phyloP scores from a whole-genome alignment of 2,329 filamentous ascomycete species.

The Elsinoe arachidis region DNA sequence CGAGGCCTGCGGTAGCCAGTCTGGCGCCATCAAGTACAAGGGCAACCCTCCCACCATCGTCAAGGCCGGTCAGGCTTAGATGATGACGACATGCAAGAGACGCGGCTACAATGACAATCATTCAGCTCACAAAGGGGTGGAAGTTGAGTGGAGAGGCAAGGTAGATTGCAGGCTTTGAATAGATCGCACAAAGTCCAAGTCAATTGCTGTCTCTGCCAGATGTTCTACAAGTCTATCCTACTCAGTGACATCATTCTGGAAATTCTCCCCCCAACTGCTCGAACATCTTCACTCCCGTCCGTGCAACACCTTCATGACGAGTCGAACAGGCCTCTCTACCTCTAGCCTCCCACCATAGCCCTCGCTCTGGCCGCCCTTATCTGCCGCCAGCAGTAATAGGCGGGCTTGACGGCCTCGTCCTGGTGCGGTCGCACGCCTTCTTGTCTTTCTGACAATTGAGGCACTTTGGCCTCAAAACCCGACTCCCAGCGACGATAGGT shows the following conservation, averaged over 20 bases:
- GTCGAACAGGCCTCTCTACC: too few relatives aligned
- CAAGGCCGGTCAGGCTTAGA: conserved; percentile 35
- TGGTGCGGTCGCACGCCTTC: too few relatives aligned
- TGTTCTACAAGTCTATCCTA: neutral
- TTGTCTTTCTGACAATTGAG: too few relatives aligned
- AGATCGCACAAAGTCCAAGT: conserved; percentile 1
- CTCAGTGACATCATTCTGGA: neutral
- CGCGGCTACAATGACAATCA: neutral
- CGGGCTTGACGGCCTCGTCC: too few relatives aligned
- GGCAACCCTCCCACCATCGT: conserved; percentile 46
- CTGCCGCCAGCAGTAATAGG: too few relatives aligned
- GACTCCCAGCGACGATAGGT: too few relatives aligned
- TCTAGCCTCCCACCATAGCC: too few relatives aligned
- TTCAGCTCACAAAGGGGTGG: neutral
- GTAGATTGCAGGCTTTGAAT: conserved; percentile 6
- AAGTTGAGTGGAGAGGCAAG: neutral
- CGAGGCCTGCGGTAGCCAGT: conserved; percentile 49
- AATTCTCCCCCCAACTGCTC: neutral
- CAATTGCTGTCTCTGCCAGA: neutral
- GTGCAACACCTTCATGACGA: too few relatives aligned
- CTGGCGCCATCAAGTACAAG: conserved; percentile 44
- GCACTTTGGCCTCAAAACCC: too few relatives aligned
- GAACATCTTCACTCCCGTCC: too few relatives aligned
- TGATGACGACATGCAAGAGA: neutral
- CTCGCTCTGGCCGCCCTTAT: too few relatives aligned